phyloP scores from a whole-genome alignment of 306 rosid species.

The Malus fusca region DNA sequence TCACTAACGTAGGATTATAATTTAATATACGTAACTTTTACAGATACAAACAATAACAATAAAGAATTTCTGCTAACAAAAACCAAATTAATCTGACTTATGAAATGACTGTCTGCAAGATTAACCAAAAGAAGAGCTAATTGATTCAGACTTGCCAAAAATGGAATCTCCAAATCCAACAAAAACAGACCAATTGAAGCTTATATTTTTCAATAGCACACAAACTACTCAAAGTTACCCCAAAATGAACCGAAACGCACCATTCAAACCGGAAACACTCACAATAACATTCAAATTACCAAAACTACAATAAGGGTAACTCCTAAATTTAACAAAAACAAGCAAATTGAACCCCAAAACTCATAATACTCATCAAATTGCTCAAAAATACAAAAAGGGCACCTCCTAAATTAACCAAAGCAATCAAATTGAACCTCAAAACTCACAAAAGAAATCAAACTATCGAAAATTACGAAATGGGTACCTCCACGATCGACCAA shows the following conservation, averaged over 20 bases:
- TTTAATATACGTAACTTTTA: neutral
- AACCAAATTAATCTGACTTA: neutral
- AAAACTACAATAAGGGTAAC: neutral
- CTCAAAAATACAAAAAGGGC: conserved; percentile 7
- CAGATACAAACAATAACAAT: neutral
- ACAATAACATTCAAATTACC: conserved; percentile 7
- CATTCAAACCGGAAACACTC: neutral
- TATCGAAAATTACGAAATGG: neutral
- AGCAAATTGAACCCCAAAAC: neutral
- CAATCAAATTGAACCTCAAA: conserved; percentile 6
- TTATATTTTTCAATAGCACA: neutral
- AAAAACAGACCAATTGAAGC: conserved; percentile 21
- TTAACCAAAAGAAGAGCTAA: neutral
- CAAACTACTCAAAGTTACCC: neutral
- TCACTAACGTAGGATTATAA: neutral
- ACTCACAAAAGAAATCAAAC: conserved; percentile 10
- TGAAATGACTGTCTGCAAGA: neutral
- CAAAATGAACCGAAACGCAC: neutral
- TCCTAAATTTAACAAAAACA: neutral
- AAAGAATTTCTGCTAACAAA: neutral
- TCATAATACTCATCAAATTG: conserved; percentile 6
- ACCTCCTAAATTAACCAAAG: conserved; percentile 78
- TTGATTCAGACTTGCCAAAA: neutral
- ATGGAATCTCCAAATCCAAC: neutral
- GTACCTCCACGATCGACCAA: conserved; percentile 96